Percentiles rank a stretch among this genome's conserved stretches.
Evolutionary conservation across 2,329 filamentous ascomycete genomes (phyloP).

Genomic region (Pyrenochaeta sp.): DNA sequence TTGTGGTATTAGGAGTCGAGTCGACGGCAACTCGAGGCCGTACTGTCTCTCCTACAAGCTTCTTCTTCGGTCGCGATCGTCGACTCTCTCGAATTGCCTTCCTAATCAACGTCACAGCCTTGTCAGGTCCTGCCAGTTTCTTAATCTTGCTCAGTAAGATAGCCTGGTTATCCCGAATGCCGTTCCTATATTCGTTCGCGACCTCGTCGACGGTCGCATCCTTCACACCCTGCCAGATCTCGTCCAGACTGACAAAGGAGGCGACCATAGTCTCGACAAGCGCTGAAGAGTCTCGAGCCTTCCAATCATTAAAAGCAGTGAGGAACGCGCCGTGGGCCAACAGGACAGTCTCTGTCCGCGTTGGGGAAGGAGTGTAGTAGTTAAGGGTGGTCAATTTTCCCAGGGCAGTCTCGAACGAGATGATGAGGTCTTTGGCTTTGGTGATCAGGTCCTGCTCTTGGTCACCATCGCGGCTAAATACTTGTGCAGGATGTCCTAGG

Average conservation of each 20-base stretch:
- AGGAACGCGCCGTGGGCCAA: constrained; percentile 77
- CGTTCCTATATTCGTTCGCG: constrained; percentile 78
- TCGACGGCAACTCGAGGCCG: constrained; percentile 71
- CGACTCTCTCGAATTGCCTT: constrained; percentile 78
- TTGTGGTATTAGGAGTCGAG: constrained; percentile 36
- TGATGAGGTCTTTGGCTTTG: constrained; percentile 79
- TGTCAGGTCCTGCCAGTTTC: constrained; percentile 74
- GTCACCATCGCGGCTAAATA: constrained; percentile 77
- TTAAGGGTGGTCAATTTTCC: constrained; percentile 72
- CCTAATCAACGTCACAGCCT: constrained; percentile 76
- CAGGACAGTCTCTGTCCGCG: constrained; percentile 68
- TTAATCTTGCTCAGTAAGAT: constrained; percentile 83
- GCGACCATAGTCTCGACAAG: constrained; percentile 86
- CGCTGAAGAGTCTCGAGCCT: constrained; percentile 79
- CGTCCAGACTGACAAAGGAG: constrained; percentile 84
- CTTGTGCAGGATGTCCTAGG: constrained; percentile 78
- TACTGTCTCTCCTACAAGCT: constrained; percentile 70
- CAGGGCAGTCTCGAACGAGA: constrained; percentile 78
- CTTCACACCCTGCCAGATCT: constrained; percentile 84
- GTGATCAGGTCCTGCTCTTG: constrained; percentile 76
- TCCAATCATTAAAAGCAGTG: constrained; percentile 84
- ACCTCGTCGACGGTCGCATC: constrained; percentile 77
- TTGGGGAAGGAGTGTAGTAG: constrained; percentile 71
- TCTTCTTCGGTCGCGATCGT: constrained; percentile 69
- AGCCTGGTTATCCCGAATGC: constrained; percentile 81